Conservation (phyloP, 2,329 filamentous ascomycete species). For the Colletotrichum sp. region DNA sequence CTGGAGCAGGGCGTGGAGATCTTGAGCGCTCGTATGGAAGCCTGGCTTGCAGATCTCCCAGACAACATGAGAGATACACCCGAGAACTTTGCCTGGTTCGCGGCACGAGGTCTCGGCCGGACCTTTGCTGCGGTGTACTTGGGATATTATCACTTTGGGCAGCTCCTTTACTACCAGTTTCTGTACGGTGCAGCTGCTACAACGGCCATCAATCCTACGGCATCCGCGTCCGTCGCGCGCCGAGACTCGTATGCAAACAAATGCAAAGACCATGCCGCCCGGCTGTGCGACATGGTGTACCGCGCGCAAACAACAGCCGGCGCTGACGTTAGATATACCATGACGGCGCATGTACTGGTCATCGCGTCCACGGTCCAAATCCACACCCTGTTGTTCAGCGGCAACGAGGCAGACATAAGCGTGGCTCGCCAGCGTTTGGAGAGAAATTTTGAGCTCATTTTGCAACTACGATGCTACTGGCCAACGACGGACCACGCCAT, state of each 20-base stretch:
- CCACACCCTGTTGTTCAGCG: conserved; percentile 47
- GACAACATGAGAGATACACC: conserved; percentile 39
- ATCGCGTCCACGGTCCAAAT: conserved; percentile 52
- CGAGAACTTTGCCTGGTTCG: conserved; percentile 41
- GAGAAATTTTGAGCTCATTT: conserved; percentile 48
- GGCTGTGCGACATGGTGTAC: conserved; percentile 46
- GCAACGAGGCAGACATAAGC: conserved; percentile 36
- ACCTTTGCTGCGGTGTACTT: conserved; percentile 50
- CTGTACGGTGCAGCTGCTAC: conserved; percentile 30
- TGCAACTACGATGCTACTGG: conserved; percentile 44
- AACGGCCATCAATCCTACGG: conserved; percentile 17
- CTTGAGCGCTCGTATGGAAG: conserved; percentile 36
- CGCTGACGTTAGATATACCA: conserved; percentile 46
- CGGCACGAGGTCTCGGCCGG: conserved; percentile 41
- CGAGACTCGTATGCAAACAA: conserved; percentile 39
- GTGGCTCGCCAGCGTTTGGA: conserved; percentile 41
- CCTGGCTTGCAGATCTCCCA: conserved; percentile 39
- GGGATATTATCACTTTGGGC: conserved; percentile 50
- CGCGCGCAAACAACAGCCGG: conserved; percentile 36
- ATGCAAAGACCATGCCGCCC: conserved; percentile 43
- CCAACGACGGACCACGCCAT: conserved; percentile 42
- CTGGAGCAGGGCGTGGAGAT: conserved; percentile 29
- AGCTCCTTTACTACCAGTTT: conserved; percentile 53
- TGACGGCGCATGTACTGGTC: conserved; percentile 51
- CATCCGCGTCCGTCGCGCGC: conserved; percentile 8